These are phyloP conservation scores for Candida glucosophila DNA, from an alignment of 1,139 yeast genomes.

Conservation along the genomic window DNA sequence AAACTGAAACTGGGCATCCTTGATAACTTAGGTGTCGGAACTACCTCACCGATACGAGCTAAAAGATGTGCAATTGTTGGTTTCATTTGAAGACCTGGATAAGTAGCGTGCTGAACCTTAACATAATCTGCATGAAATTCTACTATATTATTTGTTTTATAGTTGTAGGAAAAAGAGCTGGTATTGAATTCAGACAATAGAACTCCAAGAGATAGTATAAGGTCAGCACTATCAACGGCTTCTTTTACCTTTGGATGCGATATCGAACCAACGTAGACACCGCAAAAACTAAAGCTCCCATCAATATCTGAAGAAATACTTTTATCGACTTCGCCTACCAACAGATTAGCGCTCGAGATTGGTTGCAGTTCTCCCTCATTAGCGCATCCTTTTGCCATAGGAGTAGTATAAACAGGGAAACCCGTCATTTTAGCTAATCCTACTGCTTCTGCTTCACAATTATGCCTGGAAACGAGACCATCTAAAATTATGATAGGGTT, in stretches of 20 bases:
- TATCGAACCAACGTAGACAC: conserved; percentile 78
- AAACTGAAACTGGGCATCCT: conserved; percentile 39
- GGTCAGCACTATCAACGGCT: conserved; percentile 70
- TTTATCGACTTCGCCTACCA: conserved; percentile 15
- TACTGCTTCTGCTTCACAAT: conserved; percentile 53
- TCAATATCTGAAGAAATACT: too few species aligned
- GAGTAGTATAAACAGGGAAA: conserved; percentile 80
- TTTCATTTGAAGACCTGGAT: conserved; percentile 75
- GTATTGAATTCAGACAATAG: conserved; percentile 83
- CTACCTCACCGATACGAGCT: conserved; percentile 24
- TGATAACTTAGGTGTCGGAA: conserved; percentile 31
- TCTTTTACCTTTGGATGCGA: conserved; percentile 69
- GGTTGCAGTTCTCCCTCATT: conserved; percentile 59
- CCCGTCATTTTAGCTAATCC: conserved; percentile 60
- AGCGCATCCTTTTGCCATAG: conserved; percentile 82
- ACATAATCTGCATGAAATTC: conserved; percentile 89
- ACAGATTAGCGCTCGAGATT: conserved; percentile 10
- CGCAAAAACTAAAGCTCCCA: conserved; percentile 83
- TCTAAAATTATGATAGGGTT: conserved; percentile 75
- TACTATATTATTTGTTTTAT: conserved; percentile 69
- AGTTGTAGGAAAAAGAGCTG: conserved; percentile 78
- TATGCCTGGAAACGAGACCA: conserved; percentile 80
- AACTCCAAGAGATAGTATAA: conserved; percentile 74
- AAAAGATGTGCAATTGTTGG: conserved; percentile 47
- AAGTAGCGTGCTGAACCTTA: conserved; percentile 67